These are phyloP conservation scores for Backusella morwellensis DNA, from an alignment of 192 early-diverging fungal genomes.

Conservation along the genomic window DNA sequence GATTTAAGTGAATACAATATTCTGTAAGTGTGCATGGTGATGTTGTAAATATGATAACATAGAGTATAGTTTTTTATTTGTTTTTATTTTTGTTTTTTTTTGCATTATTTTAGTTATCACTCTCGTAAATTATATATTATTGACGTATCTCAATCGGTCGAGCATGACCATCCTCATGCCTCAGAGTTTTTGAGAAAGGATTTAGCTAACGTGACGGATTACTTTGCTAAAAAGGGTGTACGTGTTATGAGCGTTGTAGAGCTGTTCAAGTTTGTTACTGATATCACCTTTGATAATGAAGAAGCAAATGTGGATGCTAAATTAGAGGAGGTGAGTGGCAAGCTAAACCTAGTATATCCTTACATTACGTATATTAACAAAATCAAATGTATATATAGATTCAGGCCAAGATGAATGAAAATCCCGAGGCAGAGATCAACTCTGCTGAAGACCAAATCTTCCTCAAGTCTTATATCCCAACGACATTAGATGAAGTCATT, in stretches of 20 bases:
- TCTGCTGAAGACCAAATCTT: slow-evolving; percentile 89
- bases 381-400: background rate
- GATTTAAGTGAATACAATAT: slow-evolving; percentile 99
- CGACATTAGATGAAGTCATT: slow-evolving; percentile 87
- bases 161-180: slow-evolving; percentile 97
- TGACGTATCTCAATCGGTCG: slow-evolving; percentile 98
- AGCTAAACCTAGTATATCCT: background rate
- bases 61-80: background rate
- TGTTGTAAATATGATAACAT: background rate
- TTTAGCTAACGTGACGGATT: slow-evolving; percentile 90
- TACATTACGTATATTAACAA: background rate
- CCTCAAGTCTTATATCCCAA: slow-evolving; percentile 86
- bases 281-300: slow-evolving; percentile 51
- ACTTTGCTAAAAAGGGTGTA: slow-evolving; percentile 78
- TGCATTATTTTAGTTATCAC: slow-evolving; percentile 59
- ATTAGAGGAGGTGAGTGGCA: slow-evolving; percentile 60
- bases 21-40: slow-evolving; percentile 50
- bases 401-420: slow-evolving; percentile 35
- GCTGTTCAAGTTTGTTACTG: slow-evolving; percentile 88
- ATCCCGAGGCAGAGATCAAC: slow-evolving; percentile 50
- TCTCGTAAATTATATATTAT: slow-evolving; percentile 84
- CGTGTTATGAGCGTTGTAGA: slow-evolving; percentile 77
- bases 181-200: slow-evolving; percentile 96
- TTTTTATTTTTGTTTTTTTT: slow-evolving; percentile 12
- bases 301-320: slow-evolving; percentile 68